Evolutionary conservation across 306 rosid genomes (phyloP).

Genomic region (Prunus mume): DNA sequence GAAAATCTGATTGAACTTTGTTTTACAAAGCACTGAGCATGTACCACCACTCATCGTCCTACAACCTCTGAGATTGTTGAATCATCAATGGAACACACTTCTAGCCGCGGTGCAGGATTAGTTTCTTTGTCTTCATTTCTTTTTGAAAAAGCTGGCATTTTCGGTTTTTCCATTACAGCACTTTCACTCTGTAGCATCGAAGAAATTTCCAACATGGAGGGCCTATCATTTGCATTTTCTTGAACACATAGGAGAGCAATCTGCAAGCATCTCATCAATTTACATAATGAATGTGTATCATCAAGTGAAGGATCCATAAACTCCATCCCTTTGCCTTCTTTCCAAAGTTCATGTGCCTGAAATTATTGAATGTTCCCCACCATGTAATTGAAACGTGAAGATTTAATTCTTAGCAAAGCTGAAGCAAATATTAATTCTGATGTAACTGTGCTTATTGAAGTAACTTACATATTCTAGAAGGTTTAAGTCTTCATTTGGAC

Average conservation of each 20-base stretch:
- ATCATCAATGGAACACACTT: not conserved
- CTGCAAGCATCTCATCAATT: conserved; percentile 31
- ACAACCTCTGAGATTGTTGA: conserved; percentile 13
- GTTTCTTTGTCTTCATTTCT: not conserved
- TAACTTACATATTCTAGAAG: conserved; percentile 36
- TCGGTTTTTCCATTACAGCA: not conserved
- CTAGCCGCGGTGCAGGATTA: not conserved
- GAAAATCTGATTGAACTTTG: no score
- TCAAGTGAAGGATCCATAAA: conserved; percentile 33
- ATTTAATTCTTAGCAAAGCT: not conserved
- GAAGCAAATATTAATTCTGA: not conserved
- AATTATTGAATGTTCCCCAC: not conserved
- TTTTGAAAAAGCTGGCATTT: conserved; percentile 29
- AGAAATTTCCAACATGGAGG: conserved; percentile 31
- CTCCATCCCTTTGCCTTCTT: conserved; percentile 28
- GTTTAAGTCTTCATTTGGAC: conserved; percentile 10
- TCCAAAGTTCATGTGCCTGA: conserved; percentile 44
- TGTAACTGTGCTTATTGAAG: not conserved
- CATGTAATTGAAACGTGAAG: not conserved
- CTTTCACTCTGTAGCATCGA: conserved; percentile 34
- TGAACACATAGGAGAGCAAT: conserved; percentile 39
- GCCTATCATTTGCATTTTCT: conserved; percentile 33
- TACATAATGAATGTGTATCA: conserved; percentile 26
- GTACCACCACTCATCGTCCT: conserved; percentile 4
- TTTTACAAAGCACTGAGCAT: not conserved